Evolutionary conservation across 495 filamentous ascomycete genomes (phyloP), one percentile per base, ranked within the genome.

Genomic region (Hypomontagnella monticulosa): DNA sequence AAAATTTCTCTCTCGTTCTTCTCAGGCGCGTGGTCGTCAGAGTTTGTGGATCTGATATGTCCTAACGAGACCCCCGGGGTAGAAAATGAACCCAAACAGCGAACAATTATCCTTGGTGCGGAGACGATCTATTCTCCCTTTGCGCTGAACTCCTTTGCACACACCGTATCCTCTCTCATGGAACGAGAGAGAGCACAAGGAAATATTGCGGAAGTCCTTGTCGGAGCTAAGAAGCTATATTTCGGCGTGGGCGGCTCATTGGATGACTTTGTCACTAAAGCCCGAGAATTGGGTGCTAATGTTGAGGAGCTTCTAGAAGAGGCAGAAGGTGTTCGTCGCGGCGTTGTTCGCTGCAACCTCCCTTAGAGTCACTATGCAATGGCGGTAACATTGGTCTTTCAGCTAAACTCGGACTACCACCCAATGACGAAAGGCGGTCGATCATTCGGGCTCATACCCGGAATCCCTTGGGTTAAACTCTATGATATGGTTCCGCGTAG

Each of bases 191-290:
- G 77, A 48, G 60, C 49, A 23, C 73, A 66, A 3, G 75, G 62
- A 4, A 71, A 75, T 1, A 69, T 69, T 36, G 85, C 84, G 30
- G 84, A 81, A 56, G 92, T 92, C 4, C 74, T 97, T n/a, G 81
- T 99, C 1, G 95, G 88, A 4, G 95, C 95, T 2, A 99, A 99
- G 79, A 86, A 87, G 75, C 87, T 97, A 1, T 99, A 99, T 75
- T 99, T 99, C 71, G 95, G 95, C 4, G 95, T 99, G 54, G 95
- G 95, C 2, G 95, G 95, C 15, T 92, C 93, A 15, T 86, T 99
- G 40, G 89, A 94, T 73, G 93, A 94, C 70, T 97, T 99, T 72
- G 81, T 93, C 49, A 76, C 82, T 30, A 83, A 84, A 61, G 79
- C 92, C 57, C 74, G 79, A 53, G 80, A 73, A 16, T 78, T 82